phyloP scores from a whole-genome alignment of 2,329 filamentous ascomycete genomes.

The Apiospora phragmitis region DNA sequence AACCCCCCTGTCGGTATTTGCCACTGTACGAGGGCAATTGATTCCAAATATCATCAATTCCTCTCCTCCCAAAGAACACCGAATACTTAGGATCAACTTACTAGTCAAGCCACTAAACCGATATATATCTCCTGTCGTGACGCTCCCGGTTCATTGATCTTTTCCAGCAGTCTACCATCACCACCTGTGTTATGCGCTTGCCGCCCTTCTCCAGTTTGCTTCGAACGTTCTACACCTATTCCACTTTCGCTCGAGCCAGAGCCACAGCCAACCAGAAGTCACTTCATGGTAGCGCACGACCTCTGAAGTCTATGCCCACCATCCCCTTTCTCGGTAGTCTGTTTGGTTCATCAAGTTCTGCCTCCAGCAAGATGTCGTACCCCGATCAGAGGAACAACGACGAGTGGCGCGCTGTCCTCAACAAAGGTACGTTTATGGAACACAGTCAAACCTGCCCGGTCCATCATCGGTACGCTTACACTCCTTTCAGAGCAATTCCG shows the following conservation, averaged over 20 bases:
- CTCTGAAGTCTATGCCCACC: conserved; percentile 65
- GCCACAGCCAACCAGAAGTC: conserved; percentile 27
- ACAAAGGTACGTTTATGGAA: conserved; percentile 38
- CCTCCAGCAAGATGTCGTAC: conserved; percentile 64
- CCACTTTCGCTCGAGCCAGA: conserved; percentile 42
- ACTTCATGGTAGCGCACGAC: conserved; percentile 23
- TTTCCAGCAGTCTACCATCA: neutral
- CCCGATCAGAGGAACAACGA: conserved; percentile 79
- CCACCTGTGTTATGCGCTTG: conserved; percentile 48
- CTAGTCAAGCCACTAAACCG: neutral
- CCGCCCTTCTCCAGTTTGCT: conserved; percentile 48
- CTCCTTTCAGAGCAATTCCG: conserved; percentile 83
- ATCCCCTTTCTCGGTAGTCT: conserved; percentile 79
- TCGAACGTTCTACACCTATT: conserved; percentile 46
- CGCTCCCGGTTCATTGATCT: neutral
- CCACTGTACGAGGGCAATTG: neutral
- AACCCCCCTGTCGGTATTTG: neutral
- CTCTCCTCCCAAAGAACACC: neutral
- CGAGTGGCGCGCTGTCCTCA: conserved; percentile 89
- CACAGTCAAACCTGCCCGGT: conserved; percentile 14
- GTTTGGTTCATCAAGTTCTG: conserved; percentile 64
- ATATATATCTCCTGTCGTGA: neutral
- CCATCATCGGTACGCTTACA: neutral
- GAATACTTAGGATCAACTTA: neutral
- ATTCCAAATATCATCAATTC: conserved; percentile 11